Percentiles rank a stretch among this genome's conserved stretches.
Conservation (phyloP, 2,329 filamentous ascomycete species). For the Dendryphion nanum region DNA sequence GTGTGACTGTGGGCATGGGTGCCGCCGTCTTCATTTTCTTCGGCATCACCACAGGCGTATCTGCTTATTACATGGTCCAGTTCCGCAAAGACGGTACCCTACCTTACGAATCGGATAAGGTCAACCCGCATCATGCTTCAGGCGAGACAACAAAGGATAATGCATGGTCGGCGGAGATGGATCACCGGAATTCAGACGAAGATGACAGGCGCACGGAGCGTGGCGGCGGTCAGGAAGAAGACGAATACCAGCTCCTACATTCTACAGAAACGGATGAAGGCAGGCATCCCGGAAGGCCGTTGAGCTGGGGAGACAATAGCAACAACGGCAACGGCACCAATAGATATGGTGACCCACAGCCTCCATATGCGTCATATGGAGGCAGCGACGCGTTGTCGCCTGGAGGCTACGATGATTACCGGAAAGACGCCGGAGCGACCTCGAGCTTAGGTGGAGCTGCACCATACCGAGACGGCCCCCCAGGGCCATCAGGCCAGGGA, state of each 20-base stretch:
- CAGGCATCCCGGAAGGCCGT: slow-evolving; percentile 39
- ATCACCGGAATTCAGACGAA: slow-evolving; percentile 43
- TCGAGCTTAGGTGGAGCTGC: neutral
- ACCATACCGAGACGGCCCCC: neutral
- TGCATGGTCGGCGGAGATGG: slow-evolving; percentile 45
- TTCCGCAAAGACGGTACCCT: slow-evolving; percentile 58
- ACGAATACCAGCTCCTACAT: slow-evolving; percentile 52
- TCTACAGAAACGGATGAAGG: slow-evolving; percentile 39
- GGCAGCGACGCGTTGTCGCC: slow-evolving; percentile 32
- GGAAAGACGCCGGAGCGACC: slow-evolving; percentile 16
- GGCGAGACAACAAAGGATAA: slow-evolving; percentile 39
- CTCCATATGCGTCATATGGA: slow-evolving; percentile 42
- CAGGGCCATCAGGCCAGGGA: slow-evolving; percentile 2
- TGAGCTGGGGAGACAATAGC: slow-evolving; percentile 39
- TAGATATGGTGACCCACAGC: slow-evolving; percentile 9
- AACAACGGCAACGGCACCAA: slow-evolving; percentile 11
- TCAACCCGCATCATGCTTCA: slow-evolving; percentile 44
- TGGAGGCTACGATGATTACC: slow-evolving; percentile 36
- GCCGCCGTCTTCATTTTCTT: slow-evolving; percentile 59
- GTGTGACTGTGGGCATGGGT: slow-evolving; percentile 55
- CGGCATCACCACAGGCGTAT: slow-evolving; percentile 51
- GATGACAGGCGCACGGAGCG: slow-evolving; percentile 38
- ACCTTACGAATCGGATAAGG: slow-evolving; percentile 44
- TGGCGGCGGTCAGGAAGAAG: slow-evolving; percentile 48
- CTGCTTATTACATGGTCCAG: slow-evolving; percentile 54